Evolutionary conservation across 2,329 filamentous ascomycete genomes (phyloP).

Genomic region (Cladosporium sp.): DNA sequence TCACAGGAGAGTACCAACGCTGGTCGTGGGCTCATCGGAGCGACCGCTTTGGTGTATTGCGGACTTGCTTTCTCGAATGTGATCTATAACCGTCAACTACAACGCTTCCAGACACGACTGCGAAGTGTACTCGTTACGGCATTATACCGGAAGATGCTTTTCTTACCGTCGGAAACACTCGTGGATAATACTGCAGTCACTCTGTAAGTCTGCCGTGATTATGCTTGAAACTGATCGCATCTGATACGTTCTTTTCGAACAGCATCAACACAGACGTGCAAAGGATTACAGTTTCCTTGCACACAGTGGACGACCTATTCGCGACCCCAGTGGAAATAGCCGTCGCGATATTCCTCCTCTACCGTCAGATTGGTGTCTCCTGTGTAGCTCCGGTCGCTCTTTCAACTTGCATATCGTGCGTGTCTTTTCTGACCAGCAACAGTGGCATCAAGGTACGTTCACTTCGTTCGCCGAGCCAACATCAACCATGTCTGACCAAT

Average conservation of each 20-base stretch:
- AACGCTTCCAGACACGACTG: conserved; percentile 24
- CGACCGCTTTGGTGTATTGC: conserved; percentile 22
- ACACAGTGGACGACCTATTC: conserved; percentile 23
- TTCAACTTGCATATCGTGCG: conserved; percentile 12
- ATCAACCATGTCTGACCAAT: not conserved
- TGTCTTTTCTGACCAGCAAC: conserved; percentile 23
- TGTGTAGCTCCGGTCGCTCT: conserved; percentile 24
- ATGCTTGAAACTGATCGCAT: not conserved
- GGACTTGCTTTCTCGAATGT: conserved; percentile 24
- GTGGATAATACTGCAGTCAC: conserved; percentile 21
- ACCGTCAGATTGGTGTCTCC: conserved; percentile 23
- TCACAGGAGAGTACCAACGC: not conserved
- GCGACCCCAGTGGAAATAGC: conserved; percentile 26
- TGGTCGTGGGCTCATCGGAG: conserved; percentile 4
- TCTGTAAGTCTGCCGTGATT: conserved; percentile 4
- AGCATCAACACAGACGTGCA: conserved; percentile 24
- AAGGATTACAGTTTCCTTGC: conserved; percentile 20
- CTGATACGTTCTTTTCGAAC: not conserved
- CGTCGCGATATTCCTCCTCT: conserved; percentile 23
- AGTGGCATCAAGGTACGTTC: conserved; percentile 12
- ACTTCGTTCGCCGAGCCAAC: not conserved
- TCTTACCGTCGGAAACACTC: conserved; percentile 17
- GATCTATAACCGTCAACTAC: conserved; percentile 22
- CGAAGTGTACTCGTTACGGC: conserved; percentile 21
- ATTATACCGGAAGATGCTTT: conserved; percentile 20